Evolutionary conservation across 1,284 basidiomycete species (phyloP).

Genomic region (Papiliotrema laurentii): DNA sequence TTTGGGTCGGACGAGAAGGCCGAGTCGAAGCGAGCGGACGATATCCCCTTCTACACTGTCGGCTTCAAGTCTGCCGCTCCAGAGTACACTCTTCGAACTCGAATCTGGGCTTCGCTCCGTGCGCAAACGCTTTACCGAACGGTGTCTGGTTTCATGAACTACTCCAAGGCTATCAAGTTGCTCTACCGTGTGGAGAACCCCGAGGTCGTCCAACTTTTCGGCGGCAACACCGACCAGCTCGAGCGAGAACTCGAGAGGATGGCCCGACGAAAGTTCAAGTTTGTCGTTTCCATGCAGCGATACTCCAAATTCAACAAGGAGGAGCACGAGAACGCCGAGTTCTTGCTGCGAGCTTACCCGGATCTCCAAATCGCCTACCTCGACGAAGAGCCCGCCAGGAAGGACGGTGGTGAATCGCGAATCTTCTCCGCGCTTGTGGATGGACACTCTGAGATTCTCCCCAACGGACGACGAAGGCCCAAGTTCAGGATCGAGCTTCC

Average conservation of each 20-base stretch:
- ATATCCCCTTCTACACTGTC: slow-evolving; percentile 97
- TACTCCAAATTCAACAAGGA: slow-evolving; percentile 99
- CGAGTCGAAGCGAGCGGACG: slow-evolving; percentile 73
- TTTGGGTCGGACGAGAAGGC: slow-evolving; percentile 79
- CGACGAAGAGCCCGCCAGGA: slow-evolving; percentile 88
- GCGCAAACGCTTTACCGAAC: slow-evolving; percentile 98
- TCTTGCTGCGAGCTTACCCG: slow-evolving; percentile 95
- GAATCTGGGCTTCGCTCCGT: slow-evolving; percentile 97
- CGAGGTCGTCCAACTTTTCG: slow-evolving; percentile 93
- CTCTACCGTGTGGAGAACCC: slow-evolving; percentile 99
- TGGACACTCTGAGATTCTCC: slow-evolving; percentile 92
- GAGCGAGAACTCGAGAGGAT: slow-evolving; percentile 97
- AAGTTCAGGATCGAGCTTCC: slow-evolving; percentile 99
- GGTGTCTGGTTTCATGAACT: slow-evolving; percentile 99
- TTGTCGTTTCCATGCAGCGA: slow-evolving; percentile 98
- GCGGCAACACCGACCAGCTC: slow-evolving; percentile 94
- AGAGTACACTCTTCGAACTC: slow-evolving; percentile 95
- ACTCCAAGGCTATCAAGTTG: slow-evolving; percentile 99
- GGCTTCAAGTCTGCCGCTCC: slow-evolving; percentile 99
- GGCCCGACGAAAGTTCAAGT: slow-evolving; percentile 98
- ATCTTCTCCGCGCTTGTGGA: slow-evolving; percentile 96
- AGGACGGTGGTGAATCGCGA: slow-evolving; percentile 91
- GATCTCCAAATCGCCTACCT: slow-evolving; percentile 98
- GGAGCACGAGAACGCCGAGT: slow-evolving; percentile 98
- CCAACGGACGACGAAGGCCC: slow-evolving; percentile 81